Evolutionary conservation across 495 filamentous ascomycete species (phyloP).

Genomic region (Xylaria acuta): DNA sequence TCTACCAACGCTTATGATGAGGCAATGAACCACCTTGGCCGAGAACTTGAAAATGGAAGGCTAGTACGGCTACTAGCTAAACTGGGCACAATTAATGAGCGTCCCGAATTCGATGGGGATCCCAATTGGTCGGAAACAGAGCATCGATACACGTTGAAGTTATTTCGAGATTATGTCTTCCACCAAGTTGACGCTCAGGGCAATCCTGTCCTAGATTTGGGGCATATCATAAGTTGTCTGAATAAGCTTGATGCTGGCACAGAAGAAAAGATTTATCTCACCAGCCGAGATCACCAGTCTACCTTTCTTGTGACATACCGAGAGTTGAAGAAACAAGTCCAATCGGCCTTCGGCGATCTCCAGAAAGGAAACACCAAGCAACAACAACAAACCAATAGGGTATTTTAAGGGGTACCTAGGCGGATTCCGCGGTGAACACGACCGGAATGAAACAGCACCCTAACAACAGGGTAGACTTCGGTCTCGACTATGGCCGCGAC

Average conservation of each 20-base stretch:
- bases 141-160: constrained; percentile 86
- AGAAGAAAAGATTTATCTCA: constrained; percentile 83
- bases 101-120: constrained; percentile 80
- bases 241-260: constrained; percentile 92
- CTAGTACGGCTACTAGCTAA: constrained; percentile 83
- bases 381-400: constrained; percentile 20
- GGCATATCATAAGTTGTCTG: constrained; percentile 79
- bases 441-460: background rate
- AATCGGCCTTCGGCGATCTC: constrained; percentile 81
- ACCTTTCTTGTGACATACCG: constrained; percentile 85
- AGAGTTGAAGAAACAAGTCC: constrained; percentile 81
- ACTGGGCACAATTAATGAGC: constrained; percentile 82
- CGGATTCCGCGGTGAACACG: background rate
- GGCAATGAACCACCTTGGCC: constrained; percentile 60
- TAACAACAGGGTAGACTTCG: background rate
- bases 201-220: constrained; percentile 80
- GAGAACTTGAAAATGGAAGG: constrained; percentile 91
- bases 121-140: constrained; percentile 85
- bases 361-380: constrained; percentile 58
- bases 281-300: constrained; percentile 88
- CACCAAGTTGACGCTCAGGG: constrained; percentile 88
- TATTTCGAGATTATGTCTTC: constrained; percentile 97
- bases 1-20: constrained; percentile 64
- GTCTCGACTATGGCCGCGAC: background rate
- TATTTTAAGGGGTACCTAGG: constrained; percentile 1